Base-by-base conservation (phyloP, 768 basidiomycete species). In the Termitomyces sp. region DNA sequence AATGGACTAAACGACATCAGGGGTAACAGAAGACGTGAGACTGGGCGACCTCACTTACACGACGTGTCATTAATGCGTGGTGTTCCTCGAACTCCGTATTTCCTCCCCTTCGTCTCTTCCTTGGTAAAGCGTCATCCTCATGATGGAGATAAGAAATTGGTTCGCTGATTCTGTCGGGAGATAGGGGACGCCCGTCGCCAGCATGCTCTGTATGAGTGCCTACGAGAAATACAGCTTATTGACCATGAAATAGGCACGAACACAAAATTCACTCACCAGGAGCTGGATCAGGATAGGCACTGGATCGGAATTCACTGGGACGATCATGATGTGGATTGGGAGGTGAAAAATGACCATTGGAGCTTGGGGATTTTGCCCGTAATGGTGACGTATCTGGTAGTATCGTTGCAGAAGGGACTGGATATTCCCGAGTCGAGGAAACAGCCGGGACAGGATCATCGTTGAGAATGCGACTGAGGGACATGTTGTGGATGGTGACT, bases 381-480 rank as follows among this genome's bases (percentile, higher is more conserved):
- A 58, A 55, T 17, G 58, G 24, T 45, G 60, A 34, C 40, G 54
- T 58, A 57, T 62, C 63, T 49, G 54, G 47, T 58, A 54, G 63
- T 30, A 60, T 48, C 43, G 63, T 51, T 22, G 58, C 61, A 45
- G 70, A 67, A 55, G 70, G 56, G 43, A 66, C 55, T 51, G 68
- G 53, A 64, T 66, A 70, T 45, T 68, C 65, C 48, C 68, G 68
- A 59, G 68, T 59, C 21, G 69, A 64, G 54, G 69, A 68, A 50
- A 69, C 57, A 45, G 74, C 67, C 21, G 75, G 72, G 32, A 74
- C 70, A 42, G 85, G 79, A 60, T 87, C 84, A 72, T 89, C 83
- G 72, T 90, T 90, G 71, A 90, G 83, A 58, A 90, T 90, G 61
- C 82, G 79, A 63, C 83, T 84, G 68, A 90, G 82, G 49, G 88